Evolutionary conservation across 2,329 filamentous ascomycete species (phyloP).

Genomic region (Huntiella bhutanensis): DNA sequence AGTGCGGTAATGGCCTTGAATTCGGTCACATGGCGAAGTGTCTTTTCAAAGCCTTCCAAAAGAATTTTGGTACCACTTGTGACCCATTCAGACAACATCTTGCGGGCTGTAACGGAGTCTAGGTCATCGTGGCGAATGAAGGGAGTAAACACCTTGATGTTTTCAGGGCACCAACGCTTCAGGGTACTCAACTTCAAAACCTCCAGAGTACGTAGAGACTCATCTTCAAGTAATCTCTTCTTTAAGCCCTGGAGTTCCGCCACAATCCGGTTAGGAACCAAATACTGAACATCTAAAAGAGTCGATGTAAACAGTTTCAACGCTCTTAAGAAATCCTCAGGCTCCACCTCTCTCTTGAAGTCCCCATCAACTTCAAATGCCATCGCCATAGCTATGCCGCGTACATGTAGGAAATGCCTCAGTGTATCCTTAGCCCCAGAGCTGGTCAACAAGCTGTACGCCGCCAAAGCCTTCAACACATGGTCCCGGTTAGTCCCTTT

Average conservation of each 20-base stretch:
- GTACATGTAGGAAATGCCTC: constrained; percentile 55
- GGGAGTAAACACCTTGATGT: constrained; percentile 69
- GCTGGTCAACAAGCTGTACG: constrained; percentile 65
- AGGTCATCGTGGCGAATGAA: constrained; percentile 71
- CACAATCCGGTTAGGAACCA: constrained; percentile 55
- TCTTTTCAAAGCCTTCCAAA: constrained; percentile 40
- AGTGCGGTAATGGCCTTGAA: constrained; percentile 52
- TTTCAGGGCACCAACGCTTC: constrained; percentile 61
- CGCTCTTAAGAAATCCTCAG: constrained; percentile 38
- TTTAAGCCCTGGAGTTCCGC: constrained; percentile 53
- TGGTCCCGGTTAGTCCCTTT: constrained; percentile 22
- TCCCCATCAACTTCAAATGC: constrained; percentile 32
- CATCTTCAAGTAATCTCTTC: constrained; percentile 52
- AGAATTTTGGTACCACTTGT: constrained; percentile 39
- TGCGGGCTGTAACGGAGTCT: constrained; percentile 37
- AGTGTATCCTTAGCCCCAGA: constrained; percentile 64
- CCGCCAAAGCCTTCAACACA: constrained; percentile 56
- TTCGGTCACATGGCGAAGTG: constrained; percentile 39
- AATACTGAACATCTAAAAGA: constrained; percentile 53
- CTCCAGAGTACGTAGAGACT: constrained; percentile 43
- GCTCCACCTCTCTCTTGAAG: constrained; percentile 21
- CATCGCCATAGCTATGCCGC: constrained; percentile 47
- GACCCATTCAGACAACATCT: constrained; percentile 46
- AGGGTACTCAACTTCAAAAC: constrained; percentile 61
- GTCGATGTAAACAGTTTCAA: constrained; percentile 60